Evolutionary conservation across 768 basidiomycete species (phyloP).

Genomic region (Paxillus involutus): DNA sequence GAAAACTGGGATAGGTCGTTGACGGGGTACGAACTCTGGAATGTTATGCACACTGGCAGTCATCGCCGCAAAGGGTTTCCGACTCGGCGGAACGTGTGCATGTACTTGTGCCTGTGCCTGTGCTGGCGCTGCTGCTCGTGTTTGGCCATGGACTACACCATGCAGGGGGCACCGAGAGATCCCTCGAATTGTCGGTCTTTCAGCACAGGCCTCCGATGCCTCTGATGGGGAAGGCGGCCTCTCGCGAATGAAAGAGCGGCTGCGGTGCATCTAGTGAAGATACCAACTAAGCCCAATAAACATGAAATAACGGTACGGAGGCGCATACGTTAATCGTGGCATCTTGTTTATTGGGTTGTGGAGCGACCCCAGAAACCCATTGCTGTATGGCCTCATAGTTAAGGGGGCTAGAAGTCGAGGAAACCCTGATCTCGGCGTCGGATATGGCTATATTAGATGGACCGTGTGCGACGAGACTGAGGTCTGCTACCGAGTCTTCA

Average conservation of each 20-base stretch:
- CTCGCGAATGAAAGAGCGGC: neutral
- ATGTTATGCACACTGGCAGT: constrained; percentile 13
- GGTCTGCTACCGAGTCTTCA: constrained; percentile 16
- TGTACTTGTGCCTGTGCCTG: neutral
- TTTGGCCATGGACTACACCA: constrained; percentile 23
- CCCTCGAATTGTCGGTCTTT: constrained; percentile 21
- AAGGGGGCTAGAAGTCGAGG: constrained; percentile 12
- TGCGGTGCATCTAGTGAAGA: constrained; percentile 13
- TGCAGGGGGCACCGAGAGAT: constrained; percentile 23
- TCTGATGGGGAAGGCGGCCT: constrained; percentile 22
- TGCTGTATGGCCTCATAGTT: constrained; percentile 24
- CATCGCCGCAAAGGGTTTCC: constrained; percentile 4
- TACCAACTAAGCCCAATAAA: constrained; percentile 3
- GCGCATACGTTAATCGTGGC: neutral
- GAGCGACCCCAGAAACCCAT: constrained; percentile 26
- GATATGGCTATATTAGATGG: constrained; percentile 12
- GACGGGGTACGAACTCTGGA: constrained; percentile 28
- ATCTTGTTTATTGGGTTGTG: constrained; percentile 3
- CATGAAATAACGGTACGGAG: no score
- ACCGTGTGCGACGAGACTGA: constrained; percentile 22
- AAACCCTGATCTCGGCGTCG: constrained; percentile 5
- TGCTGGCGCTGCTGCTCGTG: neutral
- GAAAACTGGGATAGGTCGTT: constrained; percentile 1
- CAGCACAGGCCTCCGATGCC: constrained; percentile 24
- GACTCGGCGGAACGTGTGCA: neutral